A percentile compares a stretch with the other conserved stretches of the same genome.
Evolutionary conservation across 139 green algal genomes (phyloP).

Genomic region (Monoraphidium neglectum): DNA sequence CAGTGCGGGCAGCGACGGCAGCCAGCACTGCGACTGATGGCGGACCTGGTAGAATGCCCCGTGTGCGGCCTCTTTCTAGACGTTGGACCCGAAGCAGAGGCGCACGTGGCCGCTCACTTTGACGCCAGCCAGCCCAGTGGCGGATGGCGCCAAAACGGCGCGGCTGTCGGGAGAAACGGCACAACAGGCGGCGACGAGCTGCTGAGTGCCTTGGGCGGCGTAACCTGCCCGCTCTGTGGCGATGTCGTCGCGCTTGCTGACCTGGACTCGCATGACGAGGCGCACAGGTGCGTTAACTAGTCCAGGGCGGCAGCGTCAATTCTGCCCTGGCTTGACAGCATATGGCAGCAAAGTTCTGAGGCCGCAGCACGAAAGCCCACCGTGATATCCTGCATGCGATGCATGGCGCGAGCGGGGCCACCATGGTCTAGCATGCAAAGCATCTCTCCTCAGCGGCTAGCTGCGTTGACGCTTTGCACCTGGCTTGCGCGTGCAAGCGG

Average conservation of each 20-base stretch:
- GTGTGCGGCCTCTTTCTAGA: too few relatives aligned
- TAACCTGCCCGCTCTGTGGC: neutral
- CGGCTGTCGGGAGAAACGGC: too few relatives aligned
- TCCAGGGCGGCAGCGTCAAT: neutral
- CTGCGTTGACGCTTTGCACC: neutral
- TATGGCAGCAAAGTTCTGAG: neutral
- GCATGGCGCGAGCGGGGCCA: neutral
- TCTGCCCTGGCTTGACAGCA: neutral
- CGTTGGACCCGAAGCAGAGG: too few relatives aligned
- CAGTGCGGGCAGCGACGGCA: too few relatives aligned
- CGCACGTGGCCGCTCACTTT: too few relatives aligned
- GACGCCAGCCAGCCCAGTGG: too few relatives aligned
- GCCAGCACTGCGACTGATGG: too few relatives aligned
- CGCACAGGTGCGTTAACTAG: conserved; percentile 12
- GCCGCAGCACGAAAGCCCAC: neutral
- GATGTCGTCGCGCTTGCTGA: conserved; percentile 13
- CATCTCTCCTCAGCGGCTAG: neutral
- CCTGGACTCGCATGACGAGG: conserved; percentile 29
- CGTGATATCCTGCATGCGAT: neutral
- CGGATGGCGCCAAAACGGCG: too few relatives aligned
- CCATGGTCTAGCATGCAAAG: neutral
- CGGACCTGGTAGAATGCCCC: too few relatives aligned
- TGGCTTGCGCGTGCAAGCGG: too few relatives aligned
- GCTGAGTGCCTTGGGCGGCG: too few relatives aligned
- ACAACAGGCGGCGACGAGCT: too few relatives aligned